Base-by-base conservation (phyloP, 257 asterid genomes). In the Rubia yunnanensis region DNA sequence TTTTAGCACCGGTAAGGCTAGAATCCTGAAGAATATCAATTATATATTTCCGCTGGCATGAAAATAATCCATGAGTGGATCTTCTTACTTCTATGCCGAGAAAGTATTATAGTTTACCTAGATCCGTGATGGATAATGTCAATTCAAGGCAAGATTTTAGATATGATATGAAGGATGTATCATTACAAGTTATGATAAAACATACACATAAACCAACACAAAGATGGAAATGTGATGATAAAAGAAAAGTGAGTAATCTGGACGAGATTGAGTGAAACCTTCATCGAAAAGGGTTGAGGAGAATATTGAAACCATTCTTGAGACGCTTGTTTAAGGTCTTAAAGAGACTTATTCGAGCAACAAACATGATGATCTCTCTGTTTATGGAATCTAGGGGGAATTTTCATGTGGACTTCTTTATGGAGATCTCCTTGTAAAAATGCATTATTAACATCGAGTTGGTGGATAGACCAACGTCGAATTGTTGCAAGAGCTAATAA, bases 91-190 rank as follows among this genome's bases (percentile, higher is more conserved):
- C 32, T 5, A 32, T 66, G 13, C 63, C 63, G 9, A 57, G 28
- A 23, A 57, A 57, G 15, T 57, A 65, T 15, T 49, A 26, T 27
- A 65, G 30, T 30, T 13, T 17, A 15, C 70, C 31, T 28, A 65
- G 70, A 31, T 46, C 60, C 10, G 48, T 65, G 1, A 65, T 44
- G 60, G 70, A 65, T 14, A 65, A n/a, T n/a, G n/a, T n/a, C n/a
- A n/a, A n/a, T n/a, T n/a, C n/a, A n/a, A n/a, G n/a, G n/a, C n/a
- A 50, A 26, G 49, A 17, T 49, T 57, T n/a, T n/a, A n/a, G 39
- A 49, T 48, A 38, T 30, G 48, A 4, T 6, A 44, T 49, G 7
- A 24, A 20, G 28, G 27, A n/a, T 23, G 13, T 26, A 32, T 65
- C 31, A 48, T 65, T 49, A 3, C 41, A 44, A 26, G 59, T 28